phyloP scores from a whole-genome alignment of 192 early-diverging fungal species.

The Backusella psychrophila region DNA sequence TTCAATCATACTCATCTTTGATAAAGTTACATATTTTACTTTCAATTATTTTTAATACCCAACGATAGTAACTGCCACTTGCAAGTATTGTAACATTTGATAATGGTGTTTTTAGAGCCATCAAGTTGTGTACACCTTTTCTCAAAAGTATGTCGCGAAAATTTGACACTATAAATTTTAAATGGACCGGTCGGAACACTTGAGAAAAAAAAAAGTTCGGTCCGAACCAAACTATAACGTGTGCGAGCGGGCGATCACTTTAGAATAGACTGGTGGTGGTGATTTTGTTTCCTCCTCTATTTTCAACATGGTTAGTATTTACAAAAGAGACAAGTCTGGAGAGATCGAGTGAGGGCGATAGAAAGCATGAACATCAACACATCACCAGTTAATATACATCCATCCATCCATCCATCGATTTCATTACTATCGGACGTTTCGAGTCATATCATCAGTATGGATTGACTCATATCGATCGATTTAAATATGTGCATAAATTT shows the following conservation, averaged over 20 bases:
- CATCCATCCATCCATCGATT: not conserved
- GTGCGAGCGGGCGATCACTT: not conserved
- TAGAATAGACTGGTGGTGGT: not conserved
- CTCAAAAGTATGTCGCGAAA: no score
- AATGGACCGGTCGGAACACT: no score
- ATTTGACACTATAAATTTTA: no score
- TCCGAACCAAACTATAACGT: not conserved
- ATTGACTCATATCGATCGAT: not conserved
- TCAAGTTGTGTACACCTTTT: no score
- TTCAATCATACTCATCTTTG: no score
- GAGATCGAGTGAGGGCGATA: not conserved
- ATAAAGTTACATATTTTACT: no score
- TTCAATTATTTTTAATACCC: no score
- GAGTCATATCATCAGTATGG: not conserved
- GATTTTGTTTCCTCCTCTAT: slow-evolving; percentile 12
- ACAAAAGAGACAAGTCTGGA: not conserved
- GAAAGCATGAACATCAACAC: not conserved
- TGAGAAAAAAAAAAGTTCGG: not conserved
- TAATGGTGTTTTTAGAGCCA: no score
- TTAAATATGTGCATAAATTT: not conserved
- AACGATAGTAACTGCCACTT: no score
- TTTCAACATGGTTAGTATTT: slow-evolving; percentile 19
- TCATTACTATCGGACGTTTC: not conserved
- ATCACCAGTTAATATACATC: not conserved
- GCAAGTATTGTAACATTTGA: no score